A percentile compares a stretch with the other conserved stretches of the same genome.
Evolutionary conservation across 441 rosid species (phyloP).

Genomic region (Iberis amara): DNA sequence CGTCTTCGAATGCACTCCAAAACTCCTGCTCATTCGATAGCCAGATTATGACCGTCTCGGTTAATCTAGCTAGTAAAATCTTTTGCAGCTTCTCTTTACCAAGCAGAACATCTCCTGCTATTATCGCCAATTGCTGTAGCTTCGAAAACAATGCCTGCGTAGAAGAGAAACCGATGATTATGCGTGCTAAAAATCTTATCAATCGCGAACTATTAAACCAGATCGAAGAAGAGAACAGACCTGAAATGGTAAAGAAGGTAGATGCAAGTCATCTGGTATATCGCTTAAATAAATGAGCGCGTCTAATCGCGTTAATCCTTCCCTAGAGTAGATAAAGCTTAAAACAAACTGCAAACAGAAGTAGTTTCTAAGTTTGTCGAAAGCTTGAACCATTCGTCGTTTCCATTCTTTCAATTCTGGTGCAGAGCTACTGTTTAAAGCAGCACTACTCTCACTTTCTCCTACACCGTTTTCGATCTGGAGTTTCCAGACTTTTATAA

Average conservation of each 20-base stretch:
- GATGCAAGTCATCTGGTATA: constrained; percentile 57
- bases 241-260: constrained; percentile 97
- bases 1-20: constrained; percentile 87
- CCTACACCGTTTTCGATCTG: constrained; percentile 44
- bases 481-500: constrained; percentile 57
- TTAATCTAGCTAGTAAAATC: constrained; percentile 81
- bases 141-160: constrained; percentile 86
- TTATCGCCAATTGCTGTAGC: constrained; percentile 86
- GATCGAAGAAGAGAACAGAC: constrained; percentile 30
- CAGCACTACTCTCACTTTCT: constrained; percentile 39
- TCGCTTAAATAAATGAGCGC: constrained; percentile 71
- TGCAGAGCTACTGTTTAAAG: constrained; percentile 38
- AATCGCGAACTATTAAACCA: constrained; percentile 7
- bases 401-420: constrained; percentile 82
- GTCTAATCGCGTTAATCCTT: constrained; percentile 69
- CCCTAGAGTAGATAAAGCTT: constrained; percentile 91
- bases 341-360: constrained; percentile 91
- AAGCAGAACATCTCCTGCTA: constrained; percentile 86
- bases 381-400: constrained; percentile 81
- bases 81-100: constrained; percentile 93
- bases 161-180: constrained; percentile 23
- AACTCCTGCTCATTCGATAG: constrained; percentile 86
- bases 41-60: constrained; percentile 96
- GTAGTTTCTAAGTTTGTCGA: constrained; percentile 85
- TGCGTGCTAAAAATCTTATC: not conserved